Evolutionary conservation across 345 rosid genomes (phyloP), one percentile per base, ranked within the genome.

Genomic region (Chamaenerion angustifolium): DNA sequence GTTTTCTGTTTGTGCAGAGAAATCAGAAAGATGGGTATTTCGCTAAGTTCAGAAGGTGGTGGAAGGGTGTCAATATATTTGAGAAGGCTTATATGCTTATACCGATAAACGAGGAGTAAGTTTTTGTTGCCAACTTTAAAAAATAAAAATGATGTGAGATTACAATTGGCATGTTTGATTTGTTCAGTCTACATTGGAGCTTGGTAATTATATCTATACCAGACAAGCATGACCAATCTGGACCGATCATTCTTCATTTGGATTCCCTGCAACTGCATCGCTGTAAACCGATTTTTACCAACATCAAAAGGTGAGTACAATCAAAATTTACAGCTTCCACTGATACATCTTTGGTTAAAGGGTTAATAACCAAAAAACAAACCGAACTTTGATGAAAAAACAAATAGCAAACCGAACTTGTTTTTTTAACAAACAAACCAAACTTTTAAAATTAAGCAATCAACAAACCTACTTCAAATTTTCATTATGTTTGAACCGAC

Each of bases 71-170:
- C 56, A 76, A 83, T 72, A 63, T 92, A 45, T 92, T 92, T 62
- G 79, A 79, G 54, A 92, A 87, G 71, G 83, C 96, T 11, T 92
- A 92, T 63, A 51, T 92, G 48, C 62, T 92, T 55, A 78, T 92
- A 63, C 98, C 98, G 41, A 82, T 92, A 52, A 94, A 92, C 41
- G 87, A 92, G 42, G 85, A 80, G 96, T 92, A 71, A 70, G 98
- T 71, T 51, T 50, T 31, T 31, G 37, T 31, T 1, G 37, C 10
- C 3, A 31, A 21, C 25, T 31, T 31, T 31, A 4, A 31, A 31
- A 31, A 31, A 31, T 5, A 31, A 1, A 31, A 31, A 31, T 31
- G 10, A 50, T 31, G 4, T 14, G 48, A 13, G 48, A 8, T 45
- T 7, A 1, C 17, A 1, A 11, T 53, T 62, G 10, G 47, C 54